phyloP scores from a whole-genome alignment of 345 rosid genomes.

The Cardamine resedifolia region DNA sequence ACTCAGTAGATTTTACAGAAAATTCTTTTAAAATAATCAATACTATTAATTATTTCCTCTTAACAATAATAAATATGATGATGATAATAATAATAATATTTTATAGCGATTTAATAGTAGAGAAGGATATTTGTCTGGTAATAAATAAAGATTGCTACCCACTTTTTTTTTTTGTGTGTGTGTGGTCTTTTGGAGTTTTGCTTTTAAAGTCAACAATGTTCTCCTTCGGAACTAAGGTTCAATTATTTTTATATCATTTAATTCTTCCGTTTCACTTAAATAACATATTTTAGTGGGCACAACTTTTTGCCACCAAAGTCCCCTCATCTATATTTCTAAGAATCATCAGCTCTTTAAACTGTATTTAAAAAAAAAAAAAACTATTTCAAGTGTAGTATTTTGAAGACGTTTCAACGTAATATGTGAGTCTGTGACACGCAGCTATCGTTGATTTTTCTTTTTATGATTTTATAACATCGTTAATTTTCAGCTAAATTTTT shows the following conservation, averaged over 20 bases:
- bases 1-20: neutral
- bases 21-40: neutral
- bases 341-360: slow-evolving; percentile 6
- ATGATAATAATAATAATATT: neutral
- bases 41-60: neutral
- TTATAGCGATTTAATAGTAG: too few relatives aligned
- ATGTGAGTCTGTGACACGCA: neutral
- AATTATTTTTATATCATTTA: slow-evolving; percentile 19
- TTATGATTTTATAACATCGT: neutral
- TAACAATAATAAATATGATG: neutral
- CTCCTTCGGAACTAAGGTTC: slow-evolving; percentile 39
- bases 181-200: slow-evolving; percentile 24
- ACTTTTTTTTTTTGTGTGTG: neutral
- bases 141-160: slow-evolving; percentile 14
- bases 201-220: slow-evolving; percentile 33
- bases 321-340: neutral
- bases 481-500: neutral
- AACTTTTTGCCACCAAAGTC: slow-evolving; percentile 22
- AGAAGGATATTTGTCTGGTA: neutral
- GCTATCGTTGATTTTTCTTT: neutral
- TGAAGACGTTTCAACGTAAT: neutral
- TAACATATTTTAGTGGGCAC: neutral
- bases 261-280: neutral
- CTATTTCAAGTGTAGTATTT: neutral
- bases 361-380: too few relatives aligned